Base-by-base conservation (phyloP, 192 early-diverging fungal genomes). In the Coemansia sp. region DNA sequence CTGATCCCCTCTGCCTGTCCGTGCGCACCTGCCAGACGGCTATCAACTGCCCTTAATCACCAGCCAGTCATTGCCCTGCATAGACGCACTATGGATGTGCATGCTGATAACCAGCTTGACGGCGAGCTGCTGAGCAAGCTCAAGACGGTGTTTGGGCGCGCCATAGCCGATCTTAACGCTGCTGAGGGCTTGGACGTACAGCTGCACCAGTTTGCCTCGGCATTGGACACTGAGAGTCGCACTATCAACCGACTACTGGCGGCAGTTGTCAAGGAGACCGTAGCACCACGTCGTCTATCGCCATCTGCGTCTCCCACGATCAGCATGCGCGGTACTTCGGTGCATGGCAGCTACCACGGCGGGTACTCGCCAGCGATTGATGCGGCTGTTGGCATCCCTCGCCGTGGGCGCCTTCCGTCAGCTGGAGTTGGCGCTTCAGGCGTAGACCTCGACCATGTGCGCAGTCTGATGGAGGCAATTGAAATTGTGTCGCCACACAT, bases 401-500 rank as follows among this genome's bases (percentile, higher is more conserved):
- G 68, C 43, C 68, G 68, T 22, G 42, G 36, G n/a, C 60, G 68
- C 1, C 36, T 62, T 40, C 55, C 68, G 36, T 60, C 57, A 31
- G 20, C 68, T 3, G 63, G 33, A 13, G 16, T 49, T 49, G 47
- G 47, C 47, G 8, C 47, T 0, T 4, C 47, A 1, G n/a, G 47
- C 47, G 69, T 76, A 27, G 75, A 76, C 41, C 65, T 76, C 65
- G 75, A 77, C 49, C 75, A 77, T 63, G 75, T 77, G 66, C 75
- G 75, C 70, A 76, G 67, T 46, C 69, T 76, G 29, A 76, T 76
- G 75, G 75, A 76, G 68, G 75, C 75, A 3, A 71, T 76, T 29
- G 75, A 76, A 65, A 76, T 76, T 34, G 75, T 76, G 59, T 76
- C 75, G 55, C 75, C 75, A n/a, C 67, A 76, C 59, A 71, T 76